phyloP scores from a whole-genome alignment of 192 early-diverging fungal genomes.

The Backusella westeae region DNA sequence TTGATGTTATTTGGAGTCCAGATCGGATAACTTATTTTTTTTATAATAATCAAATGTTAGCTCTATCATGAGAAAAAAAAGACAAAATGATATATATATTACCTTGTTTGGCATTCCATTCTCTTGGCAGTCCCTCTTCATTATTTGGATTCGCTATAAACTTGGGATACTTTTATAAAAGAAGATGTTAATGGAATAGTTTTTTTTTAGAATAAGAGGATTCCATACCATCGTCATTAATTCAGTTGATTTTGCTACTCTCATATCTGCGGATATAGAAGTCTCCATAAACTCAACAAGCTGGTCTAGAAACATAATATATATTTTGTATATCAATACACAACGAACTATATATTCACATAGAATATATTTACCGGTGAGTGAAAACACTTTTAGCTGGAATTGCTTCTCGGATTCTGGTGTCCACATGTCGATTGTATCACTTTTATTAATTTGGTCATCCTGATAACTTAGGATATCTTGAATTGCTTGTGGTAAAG shows the following conservation, averaged over 20 bases:
- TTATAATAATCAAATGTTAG: not conserved
- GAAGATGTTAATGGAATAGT: not conserved
- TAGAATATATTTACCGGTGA: conserved; percentile 20
- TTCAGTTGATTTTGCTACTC: conserved; percentile 31
- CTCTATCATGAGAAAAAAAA: not conserved
- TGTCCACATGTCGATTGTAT: conserved; percentile 20
- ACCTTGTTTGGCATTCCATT: conserved; percentile 35
- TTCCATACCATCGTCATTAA: conserved; percentile 33
- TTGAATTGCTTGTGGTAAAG: conserved; percentile 25
- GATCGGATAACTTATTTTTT: conserved; percentile 14
- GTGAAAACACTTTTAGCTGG: conserved; percentile 11
- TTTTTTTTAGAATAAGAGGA: not conserved
- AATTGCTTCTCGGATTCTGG: conserved; percentile 10
- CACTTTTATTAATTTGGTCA: not conserved
- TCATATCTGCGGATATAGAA: conserved; percentile 29
- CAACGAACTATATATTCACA: not conserved
- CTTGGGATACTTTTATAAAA: conserved; percentile 24
- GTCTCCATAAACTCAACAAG: conserved; percentile 32
- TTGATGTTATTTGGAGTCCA: conserved; percentile 29
- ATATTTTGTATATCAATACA: not conserved
- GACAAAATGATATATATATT: not conserved
- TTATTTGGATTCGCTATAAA: conserved; percentile 5
- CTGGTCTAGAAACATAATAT: conserved; percentile 11
- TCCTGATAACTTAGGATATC: conserved; percentile 24
- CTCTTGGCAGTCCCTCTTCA: conserved; percentile 16